These are phyloP conservation scores for Cercospora beticola DNA, from an alignment of 2,329 filamentous ascomycete genomes.

Conservation along the genomic window DNA sequence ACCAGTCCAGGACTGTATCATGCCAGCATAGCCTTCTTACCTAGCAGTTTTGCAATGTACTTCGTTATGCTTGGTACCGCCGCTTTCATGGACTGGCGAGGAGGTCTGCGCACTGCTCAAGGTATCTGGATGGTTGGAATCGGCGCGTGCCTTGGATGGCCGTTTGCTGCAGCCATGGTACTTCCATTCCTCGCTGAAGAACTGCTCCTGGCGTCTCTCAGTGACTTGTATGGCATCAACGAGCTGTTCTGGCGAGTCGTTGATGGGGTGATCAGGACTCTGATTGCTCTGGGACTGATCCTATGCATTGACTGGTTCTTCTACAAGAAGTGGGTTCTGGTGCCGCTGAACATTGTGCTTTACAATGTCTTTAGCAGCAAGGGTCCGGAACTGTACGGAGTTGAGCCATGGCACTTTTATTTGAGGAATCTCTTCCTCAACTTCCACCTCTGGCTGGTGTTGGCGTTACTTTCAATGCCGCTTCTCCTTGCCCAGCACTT, in stretches of 20 bases:
- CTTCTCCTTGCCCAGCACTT: constrained; percentile 72
- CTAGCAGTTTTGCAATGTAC: constrained; percentile 97
- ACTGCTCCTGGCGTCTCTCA: constrained; percentile 53
- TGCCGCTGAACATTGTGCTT: constrained; percentile 88
- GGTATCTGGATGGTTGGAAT: constrained; percentile 90
- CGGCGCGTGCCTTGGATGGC: constrained; percentile 87
- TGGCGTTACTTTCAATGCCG: constrained; percentile 73
- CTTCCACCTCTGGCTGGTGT: constrained; percentile 90
- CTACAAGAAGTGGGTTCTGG: constrained; percentile 73
- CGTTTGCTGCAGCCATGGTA: constrained; percentile 81
- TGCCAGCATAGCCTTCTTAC: constrained; percentile 80
- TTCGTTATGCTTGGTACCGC: constrained; percentile 80
- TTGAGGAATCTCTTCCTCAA: constrained; percentile 86
- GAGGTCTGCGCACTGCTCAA: constrained; percentile 72
- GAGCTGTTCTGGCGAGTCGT: constrained; percentile 62
- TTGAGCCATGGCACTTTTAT: constrained; percentile 96
- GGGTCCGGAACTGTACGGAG: constrained; percentile 87
- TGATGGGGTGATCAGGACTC: constrained; percentile 65
- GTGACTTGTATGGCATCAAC: constrained; percentile 42
- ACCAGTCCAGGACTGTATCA: constrained; percentile 92
- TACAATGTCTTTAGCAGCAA: constrained; percentile 90
- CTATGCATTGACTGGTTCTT: constrained; percentile 79
- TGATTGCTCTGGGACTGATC: constrained; percentile 69
- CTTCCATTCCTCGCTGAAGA: constrained; percentile 82
- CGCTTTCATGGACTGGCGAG: constrained; percentile 86